Conservation (phyloP, 177 flowering plant species). For the Vitis hybrid region DNA sequence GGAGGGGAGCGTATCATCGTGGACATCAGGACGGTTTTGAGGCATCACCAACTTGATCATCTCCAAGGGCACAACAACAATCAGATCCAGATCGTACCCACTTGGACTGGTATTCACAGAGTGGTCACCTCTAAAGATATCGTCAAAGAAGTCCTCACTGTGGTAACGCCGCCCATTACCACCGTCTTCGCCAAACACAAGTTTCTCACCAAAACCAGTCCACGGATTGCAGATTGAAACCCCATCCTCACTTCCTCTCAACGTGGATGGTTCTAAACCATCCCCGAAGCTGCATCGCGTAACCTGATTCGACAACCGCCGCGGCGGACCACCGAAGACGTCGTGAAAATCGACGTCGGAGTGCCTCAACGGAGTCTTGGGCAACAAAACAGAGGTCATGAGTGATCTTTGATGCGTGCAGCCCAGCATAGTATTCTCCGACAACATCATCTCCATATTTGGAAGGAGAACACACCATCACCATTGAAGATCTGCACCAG, state of each 20-base stretch:
- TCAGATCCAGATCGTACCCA: constrained; percentile 26
- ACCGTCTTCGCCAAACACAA: constrained; percentile 74
- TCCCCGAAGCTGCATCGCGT: constrained; percentile 32
- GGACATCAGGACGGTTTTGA: no score
- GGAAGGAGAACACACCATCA: no score
- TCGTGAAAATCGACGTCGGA: constrained; percentile 74
- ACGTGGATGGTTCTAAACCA: constrained; percentile 9
- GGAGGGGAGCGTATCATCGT: no score
- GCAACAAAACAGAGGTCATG: constrained; percentile 16
- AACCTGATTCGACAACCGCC: constrained; percentile 53
- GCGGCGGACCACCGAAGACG: constrained; percentile 91
- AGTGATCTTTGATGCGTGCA: constrained; percentile 30
- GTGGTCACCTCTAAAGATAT: constrained; percentile 61
- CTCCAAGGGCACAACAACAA: no score
- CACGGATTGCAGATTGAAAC: constrained; percentile 22
- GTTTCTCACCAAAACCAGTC: constrained; percentile 55
- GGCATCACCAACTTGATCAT: no score
- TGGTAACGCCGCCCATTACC: constrained; percentile 32
- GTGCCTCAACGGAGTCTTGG: constrained; percentile 16
- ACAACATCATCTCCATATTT: constrained; percentile 44
- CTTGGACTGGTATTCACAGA: constrained; percentile 38
- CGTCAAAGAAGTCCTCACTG: constrained; percentile 62
- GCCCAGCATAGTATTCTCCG: constrained; percentile 42
- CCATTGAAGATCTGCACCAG: no score
- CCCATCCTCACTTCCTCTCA: constrained; percentile 20